Conservation (phyloP, 1,284 basidiomycete species). For the Polyporus tsugae region DNA sequence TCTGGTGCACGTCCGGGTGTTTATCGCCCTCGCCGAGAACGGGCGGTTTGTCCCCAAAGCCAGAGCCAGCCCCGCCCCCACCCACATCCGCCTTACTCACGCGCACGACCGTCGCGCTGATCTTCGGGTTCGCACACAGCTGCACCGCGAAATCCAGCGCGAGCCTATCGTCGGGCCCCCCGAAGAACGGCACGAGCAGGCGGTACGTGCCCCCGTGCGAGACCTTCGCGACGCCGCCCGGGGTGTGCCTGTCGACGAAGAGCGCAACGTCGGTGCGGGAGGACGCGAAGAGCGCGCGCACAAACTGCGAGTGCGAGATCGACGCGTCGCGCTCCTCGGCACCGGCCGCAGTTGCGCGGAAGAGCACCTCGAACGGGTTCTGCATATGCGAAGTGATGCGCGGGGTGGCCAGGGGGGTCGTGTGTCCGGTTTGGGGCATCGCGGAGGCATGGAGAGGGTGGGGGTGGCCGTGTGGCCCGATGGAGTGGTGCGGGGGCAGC, state of each 20-base stretch:
- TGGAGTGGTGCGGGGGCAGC: constrained; percentile 51
- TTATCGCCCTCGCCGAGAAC: constrained; percentile 36
- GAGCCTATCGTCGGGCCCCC: constrained; percentile 74
- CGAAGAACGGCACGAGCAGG: constrained; percentile 74
- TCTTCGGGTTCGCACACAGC: constrained; percentile 57
- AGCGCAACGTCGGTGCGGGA: constrained; percentile 61
- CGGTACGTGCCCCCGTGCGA: constrained; percentile 49
- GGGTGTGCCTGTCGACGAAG: constrained; percentile 71
- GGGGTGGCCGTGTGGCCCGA: constrained; percentile 27
- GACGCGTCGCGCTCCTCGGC: constrained; percentile 41
- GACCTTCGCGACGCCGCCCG: constrained; percentile 42
- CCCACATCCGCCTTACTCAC: constrained; percentile 57
- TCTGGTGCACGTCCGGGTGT: constrained; percentile 41
- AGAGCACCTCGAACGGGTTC: constrained; percentile 71
- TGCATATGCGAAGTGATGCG: constrained; percentile 30
- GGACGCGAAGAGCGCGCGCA: constrained; percentile 67
- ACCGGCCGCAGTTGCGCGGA: constrained; percentile 49
- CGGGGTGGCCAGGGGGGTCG: constrained; percentile 20
- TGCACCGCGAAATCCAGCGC: constrained; percentile 69
- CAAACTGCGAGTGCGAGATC: constrained; percentile 60
- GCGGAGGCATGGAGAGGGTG: constrained; percentile 8
- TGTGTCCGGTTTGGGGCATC: neutral
- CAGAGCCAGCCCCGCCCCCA: constrained; percentile 15
- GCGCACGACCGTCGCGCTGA: constrained; percentile 68
- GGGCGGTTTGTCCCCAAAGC: constrained; percentile 35